Conservation (phyloP, 768 basidiomycete genomes). For the Hygrocybe punicea region DNA sequence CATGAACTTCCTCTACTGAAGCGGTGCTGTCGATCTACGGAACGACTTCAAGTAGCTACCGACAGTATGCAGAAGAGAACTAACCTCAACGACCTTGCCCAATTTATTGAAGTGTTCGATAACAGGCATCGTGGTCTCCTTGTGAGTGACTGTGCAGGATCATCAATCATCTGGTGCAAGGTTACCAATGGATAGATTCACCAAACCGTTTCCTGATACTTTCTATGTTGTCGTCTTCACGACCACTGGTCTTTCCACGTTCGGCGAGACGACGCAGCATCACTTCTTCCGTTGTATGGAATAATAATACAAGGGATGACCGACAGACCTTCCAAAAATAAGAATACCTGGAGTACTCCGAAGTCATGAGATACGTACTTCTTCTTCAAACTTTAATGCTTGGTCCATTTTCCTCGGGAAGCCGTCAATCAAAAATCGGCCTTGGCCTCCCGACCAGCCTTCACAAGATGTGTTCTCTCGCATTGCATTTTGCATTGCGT, state of each 20-base stretch:
- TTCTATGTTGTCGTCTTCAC: constrained; percentile 93
- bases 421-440: constrained; percentile 93
- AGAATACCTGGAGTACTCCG: constrained; percentile 1
- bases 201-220: constrained; percentile 97
- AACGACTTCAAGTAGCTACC: neutral
- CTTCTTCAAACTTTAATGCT: constrained; percentile 83
- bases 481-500: constrained; percentile 75
- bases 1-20: constrained; percentile 71
- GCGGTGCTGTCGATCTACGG: constrained; percentile 63
- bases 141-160: constrained; percentile 63
- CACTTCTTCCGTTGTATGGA: constrained; percentile 80
- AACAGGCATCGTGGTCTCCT: constrained; percentile 88
- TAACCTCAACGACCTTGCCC: constrained; percentile 77
- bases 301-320: constrained; percentile 80
- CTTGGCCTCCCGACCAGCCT: constrained; percentile 68
- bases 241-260: constrained; percentile 88
- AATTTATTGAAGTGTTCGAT: constrained; percentile 71
- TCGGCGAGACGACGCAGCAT: constrained; percentile 84
- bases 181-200: constrained; percentile 34
- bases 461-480: constrained; percentile 39
- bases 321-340: constrained; percentile 62
- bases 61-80: constrained; percentile 17
- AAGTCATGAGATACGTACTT: constrained; percentile 41
- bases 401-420: constrained; percentile 99
- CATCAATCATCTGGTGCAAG: neutral